These are phyloP conservation scores for Pharus latifolius DNA, from an alignment of 176 grass and related monocot species.

Conservation along the genomic window DNA sequence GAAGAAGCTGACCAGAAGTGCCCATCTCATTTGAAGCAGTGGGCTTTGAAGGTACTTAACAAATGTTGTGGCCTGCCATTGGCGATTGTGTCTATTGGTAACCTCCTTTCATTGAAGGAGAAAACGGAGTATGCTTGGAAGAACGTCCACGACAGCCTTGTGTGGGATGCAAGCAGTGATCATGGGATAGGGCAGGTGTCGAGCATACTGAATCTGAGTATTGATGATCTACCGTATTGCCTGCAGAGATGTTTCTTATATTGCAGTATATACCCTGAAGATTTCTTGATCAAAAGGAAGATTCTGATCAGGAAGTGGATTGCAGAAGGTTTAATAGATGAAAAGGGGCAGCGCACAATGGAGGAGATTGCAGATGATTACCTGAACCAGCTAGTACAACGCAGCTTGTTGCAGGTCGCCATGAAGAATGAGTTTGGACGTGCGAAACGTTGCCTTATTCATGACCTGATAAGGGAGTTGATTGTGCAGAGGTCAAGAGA, in stretches of 20 bases:
- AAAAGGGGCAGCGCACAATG: slow-evolving; percentile 7
- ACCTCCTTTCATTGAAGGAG: slow-evolving; percentile 8
- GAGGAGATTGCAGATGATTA: slow-evolving; percentile 40
- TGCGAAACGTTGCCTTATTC: slow-evolving; percentile 1
- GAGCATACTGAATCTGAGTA: slow-evolving; percentile 34
- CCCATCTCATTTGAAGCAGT: not conserved
- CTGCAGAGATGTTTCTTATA: slow-evolving; percentile 39
- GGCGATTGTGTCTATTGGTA: slow-evolving; percentile 34
- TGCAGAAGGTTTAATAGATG: slow-evolving; percentile 31
- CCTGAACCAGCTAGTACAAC: slow-evolving; percentile 20
- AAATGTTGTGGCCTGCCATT: slow-evolving; percentile 41
- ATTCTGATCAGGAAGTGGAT: slow-evolving; percentile 32
- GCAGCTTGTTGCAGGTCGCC: slow-evolving; percentile 6
- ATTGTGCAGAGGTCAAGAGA: slow-evolving; percentile 7
- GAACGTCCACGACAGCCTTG: slow-evolving; percentile 14
- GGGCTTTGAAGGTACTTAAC: slow-evolving; percentile 7
- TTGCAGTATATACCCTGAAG: slow-evolving; percentile 37
- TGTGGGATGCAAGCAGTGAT: not conserved
- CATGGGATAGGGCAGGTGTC: not conserved
- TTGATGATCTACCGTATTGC: slow-evolving; percentile 23
- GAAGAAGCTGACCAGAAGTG: not conserved
- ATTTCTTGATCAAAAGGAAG: slow-evolving; percentile 28
- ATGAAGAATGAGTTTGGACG: slow-evolving; percentile 20
- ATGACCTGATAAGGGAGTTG: slow-evolving; percentile 19
- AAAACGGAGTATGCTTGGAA: slow-evolving; percentile 21